These are phyloP conservation scores for Sclerotinia trifoliorum DNA, from an alignment of 2,329 filamentous ascomycete species.

Conservation along the genomic window DNA sequence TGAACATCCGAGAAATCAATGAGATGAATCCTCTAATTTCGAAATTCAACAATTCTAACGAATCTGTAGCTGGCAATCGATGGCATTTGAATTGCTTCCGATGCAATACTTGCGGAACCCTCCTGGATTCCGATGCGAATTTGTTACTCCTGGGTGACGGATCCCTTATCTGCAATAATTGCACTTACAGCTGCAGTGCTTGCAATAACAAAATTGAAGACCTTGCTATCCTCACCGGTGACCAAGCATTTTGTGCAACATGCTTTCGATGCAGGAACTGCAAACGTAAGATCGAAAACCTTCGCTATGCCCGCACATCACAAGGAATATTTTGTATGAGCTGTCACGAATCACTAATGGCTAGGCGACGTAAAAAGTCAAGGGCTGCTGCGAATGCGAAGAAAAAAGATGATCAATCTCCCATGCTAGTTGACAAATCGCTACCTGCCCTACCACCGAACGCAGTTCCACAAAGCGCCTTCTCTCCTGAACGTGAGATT, in stretches of 20 bases:
- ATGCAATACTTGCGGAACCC: slow-evolving; percentile 91
- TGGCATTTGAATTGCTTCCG: slow-evolving; percentile 99
- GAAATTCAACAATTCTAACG: slow-evolving; percentile 31
- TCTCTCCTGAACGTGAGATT: slow-evolving; percentile 55
- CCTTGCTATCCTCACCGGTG: slow-evolving; percentile 91
- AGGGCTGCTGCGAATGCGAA: slow-evolving; percentile 63
- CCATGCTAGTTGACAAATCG: slow-evolving; percentile 83
- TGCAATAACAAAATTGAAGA: slow-evolving; percentile 98
- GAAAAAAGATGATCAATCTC: slow-evolving; percentile 61
- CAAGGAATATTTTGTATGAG: slow-evolving; percentile 99
- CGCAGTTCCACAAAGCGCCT: slow-evolving; percentile 61
- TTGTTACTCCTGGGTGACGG: slow-evolving; percentile 95
- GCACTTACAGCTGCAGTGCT: slow-evolving; percentile 96
- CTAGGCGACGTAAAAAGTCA: slow-evolving; percentile 81
- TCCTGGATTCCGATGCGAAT: slow-evolving; percentile 97
- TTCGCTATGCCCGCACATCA: slow-evolving; percentile 94
- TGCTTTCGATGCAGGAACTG: slow-evolving; percentile 98
- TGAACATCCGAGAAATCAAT: slow-evolving; percentile 13
- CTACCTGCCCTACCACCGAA: slow-evolving; percentile 85
- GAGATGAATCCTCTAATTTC: slow-evolving; percentile 20
- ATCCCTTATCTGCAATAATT: slow-evolving; percentile 98
- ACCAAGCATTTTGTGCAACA: slow-evolving; percentile 95
- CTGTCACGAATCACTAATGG: slow-evolving; percentile 96
- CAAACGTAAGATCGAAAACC: slow-evolving; percentile 97
- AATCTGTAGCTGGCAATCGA: slow-evolving; percentile 75